Evolutionary conservation across 257 asterid genomes (phyloP), one percentile per base, ranked within the genome.

Genomic region (Nicotiana paniculata): DNA sequence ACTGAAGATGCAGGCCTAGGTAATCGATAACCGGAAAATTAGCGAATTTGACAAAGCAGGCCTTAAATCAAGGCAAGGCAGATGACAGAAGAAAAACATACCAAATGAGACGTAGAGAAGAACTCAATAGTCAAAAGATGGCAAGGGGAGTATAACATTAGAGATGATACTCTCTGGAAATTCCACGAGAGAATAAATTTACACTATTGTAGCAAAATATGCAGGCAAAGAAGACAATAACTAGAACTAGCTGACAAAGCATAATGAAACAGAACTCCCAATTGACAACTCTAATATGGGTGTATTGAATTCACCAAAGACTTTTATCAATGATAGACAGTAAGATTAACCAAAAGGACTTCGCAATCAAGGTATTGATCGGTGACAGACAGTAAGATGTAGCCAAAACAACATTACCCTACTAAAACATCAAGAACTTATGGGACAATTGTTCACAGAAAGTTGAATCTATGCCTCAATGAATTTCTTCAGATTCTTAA

Each of bases 401-500:
- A 63, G 68, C 68, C 68, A 62, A 70, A 39, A 9, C 43, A n/a
- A 70, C 24, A n/a, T 11, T 13, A 53, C 39, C 61, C 62, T 13
- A 15, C 43, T 48, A 74, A 74, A 74, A 74, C 79, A 26, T 51
- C 26, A 51, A 8, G 5, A 51, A 74, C 43, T 26, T 74, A 3
- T 26, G 43, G 24, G 24, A 32, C 12, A 65, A 53, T 53, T 53
- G 58, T 53, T 53, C 58, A 53, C 17, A 53, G 58, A 12, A 53
- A 6, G 46, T 32, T 32, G 24, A 46, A 74, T 55, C 63, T 74
- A 74, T 0, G 92, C 92, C 88, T 93, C 82, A 28, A 96, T 84
- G 26, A 92, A 96, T 86, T 85, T 88, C 91, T 92, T 89, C 64
- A 96, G 85, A 70, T 90, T 94, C 89, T 90, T 81, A 82, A 96